Base-by-base conservation (phyloP, 225 moss, liverwort and hornwort species). In the Rhytidiadelphus loreus region DNA sequence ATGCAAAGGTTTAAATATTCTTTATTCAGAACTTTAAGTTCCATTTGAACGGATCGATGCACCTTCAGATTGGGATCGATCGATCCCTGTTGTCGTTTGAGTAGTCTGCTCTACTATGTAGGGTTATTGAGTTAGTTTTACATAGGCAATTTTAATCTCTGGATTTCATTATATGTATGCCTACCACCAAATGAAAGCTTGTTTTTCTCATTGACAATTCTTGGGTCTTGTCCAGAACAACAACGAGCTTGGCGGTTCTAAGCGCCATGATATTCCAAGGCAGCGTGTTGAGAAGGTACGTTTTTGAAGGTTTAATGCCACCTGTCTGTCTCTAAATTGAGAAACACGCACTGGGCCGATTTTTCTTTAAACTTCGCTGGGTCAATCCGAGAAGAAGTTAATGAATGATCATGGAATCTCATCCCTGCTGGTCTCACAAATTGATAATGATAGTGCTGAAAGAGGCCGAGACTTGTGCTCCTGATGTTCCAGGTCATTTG, bases 221-320 rank as follows among this genome's bases (percentile, higher is more conserved):
- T 73, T 26, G 64, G 44, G 77, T 25, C n/a, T 79, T 68, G 21
- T 89, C 88, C 93, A 97, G 97, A 96, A 96, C 39, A 85, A 71
- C 10, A 92, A 95, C 64, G 96, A 97, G 90, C 62, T 85, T 75
- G 95, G 90, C 71, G 92, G 92, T 37, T 85, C 84, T 71, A 96
- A 95, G 89, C 95, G 95, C 87, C 96, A 96, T 84, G 98, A 97
- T 74, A 66, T 98, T 85, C 93, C 90, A 48, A 91, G 97, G 37
- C 92, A 97, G 68, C 93, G 86, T 48, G 92, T 98, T 35, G 90
- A 96, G 93, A 92, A 91, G 94, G 97, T 96, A 90, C 39, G 43
- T 82, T 53, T 62, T 78, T 80, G 55, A 82, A 56, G 75, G 55
- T 72, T 53, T 87, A 77, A 71, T 70, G 77, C 41, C 57, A 55